A percentile compares a stretch with the other conserved stretches of the same genome.
phyloP scores from a whole-genome alignment of 225 moss, liverwort and hornwort species.

The Rhytidiadelphus loreus region DNA sequence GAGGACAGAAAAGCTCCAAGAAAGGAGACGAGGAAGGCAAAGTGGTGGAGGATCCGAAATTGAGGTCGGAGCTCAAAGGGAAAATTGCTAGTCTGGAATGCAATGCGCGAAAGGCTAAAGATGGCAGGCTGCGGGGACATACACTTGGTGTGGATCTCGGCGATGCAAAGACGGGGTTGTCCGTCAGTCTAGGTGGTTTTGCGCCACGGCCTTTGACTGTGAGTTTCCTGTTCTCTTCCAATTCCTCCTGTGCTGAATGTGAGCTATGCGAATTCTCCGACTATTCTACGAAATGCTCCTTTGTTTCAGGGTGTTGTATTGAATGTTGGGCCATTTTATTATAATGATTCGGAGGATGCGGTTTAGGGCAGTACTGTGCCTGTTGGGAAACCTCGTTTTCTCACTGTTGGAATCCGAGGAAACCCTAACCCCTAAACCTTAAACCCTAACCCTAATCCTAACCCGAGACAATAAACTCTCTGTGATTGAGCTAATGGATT shows the following conservation, averaged over 20 bases:
- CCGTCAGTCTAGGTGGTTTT: slow-evolving; percentile 73
- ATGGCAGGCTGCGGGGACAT: slow-evolving; percentile 25
- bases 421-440: neutral
- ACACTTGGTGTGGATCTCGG: slow-evolving; percentile 85
- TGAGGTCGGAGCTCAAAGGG: slow-evolving; percentile 39
- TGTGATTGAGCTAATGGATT: neutral
- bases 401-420: neutral
- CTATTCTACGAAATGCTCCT: neutral
- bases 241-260: neutral
- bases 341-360: neutral
- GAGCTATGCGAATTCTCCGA: neutral
- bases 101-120: slow-evolving; percentile 63
- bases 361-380: neutral
- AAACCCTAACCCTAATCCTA: neutral
- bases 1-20: neutral
- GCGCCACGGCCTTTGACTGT: slow-evolving; percentile 83
- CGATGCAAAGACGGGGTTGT: slow-evolving; percentile 77
- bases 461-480: neutral
- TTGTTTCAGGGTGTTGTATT: neutral
- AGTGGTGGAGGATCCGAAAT: slow-evolving; percentile 4
- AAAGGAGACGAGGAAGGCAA: neutral
- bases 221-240: neutral
- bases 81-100: slow-evolving; percentile 42
- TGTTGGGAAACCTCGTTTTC: neutral
- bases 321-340: neutral